These are phyloP conservation scores for Corchorus olitorius DNA, from an alignment of 345 rosid species.

Conservation along the genomic window DNA sequence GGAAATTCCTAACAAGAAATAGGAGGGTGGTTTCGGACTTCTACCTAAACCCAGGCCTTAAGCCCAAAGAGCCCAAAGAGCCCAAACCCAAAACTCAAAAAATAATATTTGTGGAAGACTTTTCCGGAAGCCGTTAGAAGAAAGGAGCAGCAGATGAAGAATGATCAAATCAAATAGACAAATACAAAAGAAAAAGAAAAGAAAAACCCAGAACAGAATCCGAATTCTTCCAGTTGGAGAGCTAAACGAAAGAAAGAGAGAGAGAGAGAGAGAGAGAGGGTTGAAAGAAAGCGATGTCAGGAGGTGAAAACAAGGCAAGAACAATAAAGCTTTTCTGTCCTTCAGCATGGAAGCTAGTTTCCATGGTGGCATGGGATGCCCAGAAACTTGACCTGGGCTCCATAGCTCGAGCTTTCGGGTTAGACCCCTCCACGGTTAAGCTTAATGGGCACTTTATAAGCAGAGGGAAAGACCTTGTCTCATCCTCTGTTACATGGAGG, in stretches of 20 bases:
- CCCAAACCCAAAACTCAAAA: background rate
- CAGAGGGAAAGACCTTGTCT: constrained; percentile 62
- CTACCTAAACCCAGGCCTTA: too few relatives aligned
- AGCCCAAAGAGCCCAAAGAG: background rate
- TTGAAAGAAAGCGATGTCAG: constrained; percentile 20
- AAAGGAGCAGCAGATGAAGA: background rate
- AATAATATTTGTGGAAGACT: background rate
- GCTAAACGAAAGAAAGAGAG: background rate
- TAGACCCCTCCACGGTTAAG: constrained; percentile 72
- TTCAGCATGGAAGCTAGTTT: constrained; percentile 43
- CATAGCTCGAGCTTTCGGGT: constrained; percentile 63
- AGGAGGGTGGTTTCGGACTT: too few relatives aligned
- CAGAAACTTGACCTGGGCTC: constrained; percentile 70
- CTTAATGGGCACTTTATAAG: constrained; percentile 86
- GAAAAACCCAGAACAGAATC: background rate
- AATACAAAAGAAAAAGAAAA: background rate
- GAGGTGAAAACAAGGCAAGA: constrained; percentile 30
- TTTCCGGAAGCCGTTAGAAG: constrained; percentile 35
- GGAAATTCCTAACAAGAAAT: too few relatives aligned
- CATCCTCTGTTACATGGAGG: constrained; percentile 80
- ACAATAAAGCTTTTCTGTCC: constrained; percentile 68
- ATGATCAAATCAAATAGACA: background rate
- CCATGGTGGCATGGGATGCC: constrained; percentile 48
- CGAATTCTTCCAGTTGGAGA: background rate
- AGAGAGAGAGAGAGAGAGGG: background rate